Evolutionary conservation across 2,329 filamentous ascomycete species (phyloP).

Genomic region (Exophiala sp.): DNA sequence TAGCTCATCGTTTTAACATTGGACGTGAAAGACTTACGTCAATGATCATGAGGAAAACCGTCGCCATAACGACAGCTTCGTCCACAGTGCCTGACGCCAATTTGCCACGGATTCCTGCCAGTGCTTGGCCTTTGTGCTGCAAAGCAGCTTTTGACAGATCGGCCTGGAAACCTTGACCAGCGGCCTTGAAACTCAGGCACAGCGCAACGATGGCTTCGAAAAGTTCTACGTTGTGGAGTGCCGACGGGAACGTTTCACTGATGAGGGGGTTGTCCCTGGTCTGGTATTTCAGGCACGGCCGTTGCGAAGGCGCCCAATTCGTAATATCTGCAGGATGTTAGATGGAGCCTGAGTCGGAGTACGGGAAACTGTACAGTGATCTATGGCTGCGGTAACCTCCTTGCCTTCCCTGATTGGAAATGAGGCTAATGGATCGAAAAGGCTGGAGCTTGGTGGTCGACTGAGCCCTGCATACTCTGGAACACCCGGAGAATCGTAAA

Average conservation of each 20-base stretch:
- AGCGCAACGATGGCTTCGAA: constrained; percentile 20
- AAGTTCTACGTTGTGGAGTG: constrained; percentile 18
- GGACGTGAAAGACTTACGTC: constrained; percentile 11
- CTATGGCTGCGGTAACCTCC: constrained; percentile 17
- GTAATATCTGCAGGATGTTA: constrained; percentile 15
- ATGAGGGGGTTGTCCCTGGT: constrained; percentile 22
- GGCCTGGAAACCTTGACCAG: constrained; percentile 11
- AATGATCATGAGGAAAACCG: constrained; percentile 23
- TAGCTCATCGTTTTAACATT: neutral
- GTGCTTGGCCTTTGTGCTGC: constrained; percentile 18
- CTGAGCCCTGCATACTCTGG: neutral
- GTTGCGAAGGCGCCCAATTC: constrained; percentile 18
- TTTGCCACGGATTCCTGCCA: constrained; percentile 13
- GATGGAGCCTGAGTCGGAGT: neutral
- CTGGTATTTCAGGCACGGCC: constrained; percentile 17
- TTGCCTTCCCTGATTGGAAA: constrained; percentile 9
- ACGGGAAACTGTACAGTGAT: constrained; percentile 12
- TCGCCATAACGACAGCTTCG: constrained; percentile 20
- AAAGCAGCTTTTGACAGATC: constrained; percentile 11
- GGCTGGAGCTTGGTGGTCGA: constrained; percentile 7
- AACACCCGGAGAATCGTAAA: neutral
- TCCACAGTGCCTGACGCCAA: constrained; percentile 14
- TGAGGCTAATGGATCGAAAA: constrained; percentile 20
- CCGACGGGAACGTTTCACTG: constrained; percentile 15
- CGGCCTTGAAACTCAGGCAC: constrained; percentile 18